phyloP scores from a whole-genome alignment of 2,329 filamentous ascomycete genomes.

The Botrytis sinoallii region DNA sequence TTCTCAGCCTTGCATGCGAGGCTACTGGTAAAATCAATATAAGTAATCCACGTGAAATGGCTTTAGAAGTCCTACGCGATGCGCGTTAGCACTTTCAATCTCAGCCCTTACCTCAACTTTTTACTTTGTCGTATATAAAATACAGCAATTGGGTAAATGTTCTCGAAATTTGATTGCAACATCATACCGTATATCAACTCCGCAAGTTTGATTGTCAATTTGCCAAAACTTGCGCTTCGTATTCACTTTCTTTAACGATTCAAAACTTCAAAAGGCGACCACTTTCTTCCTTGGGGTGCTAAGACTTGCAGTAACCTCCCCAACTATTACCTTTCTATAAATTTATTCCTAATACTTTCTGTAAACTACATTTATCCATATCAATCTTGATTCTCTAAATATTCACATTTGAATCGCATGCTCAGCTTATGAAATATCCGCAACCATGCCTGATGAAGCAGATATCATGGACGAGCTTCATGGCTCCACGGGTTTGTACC shows the following conservation, averaged over 20 bases:
- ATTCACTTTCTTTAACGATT: conserved; percentile 7
- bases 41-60: conserved; percentile 5
- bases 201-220: neutral
- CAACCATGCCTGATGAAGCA: conserved; percentile 30
- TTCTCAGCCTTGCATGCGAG: conserved; percentile 11
- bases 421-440: conserved; percentile 20
- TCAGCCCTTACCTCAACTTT: neutral
- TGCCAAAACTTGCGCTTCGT: neutral
- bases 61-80: conserved; percentile 20
- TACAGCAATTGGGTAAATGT: conserved; percentile 4
- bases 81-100: neutral
- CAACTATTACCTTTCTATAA: neutral
- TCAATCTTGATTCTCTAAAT: neutral
- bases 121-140: neutral
- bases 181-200: neutral
- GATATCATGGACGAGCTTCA: conserved; percentile 38
- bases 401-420: conserved; percentile 14
- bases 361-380: neutral
- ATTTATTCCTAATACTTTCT: neutral
- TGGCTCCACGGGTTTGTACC: conserved; percentile 32
- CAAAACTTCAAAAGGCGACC: neutral
- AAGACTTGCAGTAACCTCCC: conserved; percentile 5
- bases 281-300: neutral
- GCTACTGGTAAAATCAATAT: conserved; percentile 9
- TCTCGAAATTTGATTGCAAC: neutral